These are phyloP conservation scores for Diaporthe longicolla DNA, from an alignment of 2,329 filamentous ascomycete genomes.

Conservation along the genomic window DNA sequence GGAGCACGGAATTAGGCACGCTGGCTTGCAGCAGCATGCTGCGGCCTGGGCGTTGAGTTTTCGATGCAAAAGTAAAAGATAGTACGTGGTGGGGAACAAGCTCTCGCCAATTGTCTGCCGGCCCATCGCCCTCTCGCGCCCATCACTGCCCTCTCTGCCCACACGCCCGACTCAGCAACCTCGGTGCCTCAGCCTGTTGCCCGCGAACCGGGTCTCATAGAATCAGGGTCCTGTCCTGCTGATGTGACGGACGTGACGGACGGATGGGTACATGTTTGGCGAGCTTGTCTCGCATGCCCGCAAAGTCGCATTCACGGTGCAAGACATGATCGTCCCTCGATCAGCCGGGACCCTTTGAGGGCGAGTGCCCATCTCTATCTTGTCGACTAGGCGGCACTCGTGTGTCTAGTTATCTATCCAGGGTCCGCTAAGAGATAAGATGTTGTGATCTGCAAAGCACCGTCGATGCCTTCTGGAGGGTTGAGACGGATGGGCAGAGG, in stretches of 20 bases:
- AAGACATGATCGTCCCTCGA: slow-evolving; percentile 11
- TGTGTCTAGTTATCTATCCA: slow-evolving; percentile 4
- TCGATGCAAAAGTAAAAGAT: slow-evolving; percentile 33
- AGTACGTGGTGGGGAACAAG: slow-evolving; percentile 20
- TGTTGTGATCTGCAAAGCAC: slow-evolving; percentile 28
- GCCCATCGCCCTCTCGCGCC: background rate
- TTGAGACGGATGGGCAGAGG: slow-evolving; percentile 27
- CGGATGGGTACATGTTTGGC: background rate
- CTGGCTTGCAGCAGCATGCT: slow-evolving; percentile 27
- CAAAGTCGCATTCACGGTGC: background rate
- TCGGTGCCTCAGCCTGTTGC: slow-evolving; percentile 8
- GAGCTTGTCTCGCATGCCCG: slow-evolving; percentile 2
- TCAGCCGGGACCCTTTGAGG: background rate
- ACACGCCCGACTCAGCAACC: slow-evolving; percentile 11
- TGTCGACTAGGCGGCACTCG: background rate
- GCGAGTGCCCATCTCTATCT: background rate
- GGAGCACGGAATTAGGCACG: slow-evolving; percentile 17
- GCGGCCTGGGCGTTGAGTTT: slow-evolving; percentile 30
- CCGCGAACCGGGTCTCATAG: slow-evolving; percentile 3
- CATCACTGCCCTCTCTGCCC: background rate
- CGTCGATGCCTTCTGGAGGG: slow-evolving; percentile 2
- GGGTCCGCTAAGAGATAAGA: slow-evolving; percentile 26
- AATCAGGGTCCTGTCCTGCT: slow-evolving; percentile 12
- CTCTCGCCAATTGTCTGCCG: slow-evolving; percentile 31
- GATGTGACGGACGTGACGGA: background rate